Conservation (phyloP, 495 filamentous ascomycete genomes). For the Penicillium silybi region DNA sequence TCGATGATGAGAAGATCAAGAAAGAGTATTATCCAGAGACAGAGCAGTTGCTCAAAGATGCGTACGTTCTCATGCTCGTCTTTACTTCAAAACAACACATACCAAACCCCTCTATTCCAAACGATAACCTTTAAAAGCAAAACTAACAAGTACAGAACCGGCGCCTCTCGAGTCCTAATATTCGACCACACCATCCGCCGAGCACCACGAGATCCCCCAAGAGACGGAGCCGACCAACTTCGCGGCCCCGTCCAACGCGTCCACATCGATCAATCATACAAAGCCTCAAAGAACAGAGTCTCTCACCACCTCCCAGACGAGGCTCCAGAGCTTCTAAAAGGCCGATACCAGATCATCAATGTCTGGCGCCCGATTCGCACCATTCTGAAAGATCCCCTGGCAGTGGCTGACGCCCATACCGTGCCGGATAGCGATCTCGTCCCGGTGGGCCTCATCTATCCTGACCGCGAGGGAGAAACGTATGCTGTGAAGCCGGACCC, state of each 20-base stretch:
- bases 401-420: constrained; percentile 51
- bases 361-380: constrained; percentile 72
- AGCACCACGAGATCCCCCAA: constrained; percentile 16
- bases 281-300: constrained; percentile 53
- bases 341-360: constrained; percentile 73
- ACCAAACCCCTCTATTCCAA: background rate
- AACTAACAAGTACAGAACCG: constrained; percentile 35
- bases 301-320: constrained; percentile 59
- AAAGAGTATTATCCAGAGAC: constrained; percentile 61
- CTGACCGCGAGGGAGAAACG: constrained; percentile 46
- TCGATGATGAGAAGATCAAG: constrained; percentile 67
- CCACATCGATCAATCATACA: constrained; percentile 71
- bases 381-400: constrained; percentile 59
- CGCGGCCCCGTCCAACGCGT: constrained; percentile 64
- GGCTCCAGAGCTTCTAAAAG: constrained; percentile 55
- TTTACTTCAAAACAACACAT: background rate
- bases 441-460: constrained; percentile 46
- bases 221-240: constrained; percentile 21
- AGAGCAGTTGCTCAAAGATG: constrained; percentile 62
- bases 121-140: no score
- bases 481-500: constrained; percentile 37
- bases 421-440: constrained; percentile 46
- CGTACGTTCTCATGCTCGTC: constrained; percentile 25
- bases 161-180: constrained; percentile 57
- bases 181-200: constrained; percentile 77